Conservation (phyloP, 768 basidiomycete genomes). For the Boletales sp. region DNA sequence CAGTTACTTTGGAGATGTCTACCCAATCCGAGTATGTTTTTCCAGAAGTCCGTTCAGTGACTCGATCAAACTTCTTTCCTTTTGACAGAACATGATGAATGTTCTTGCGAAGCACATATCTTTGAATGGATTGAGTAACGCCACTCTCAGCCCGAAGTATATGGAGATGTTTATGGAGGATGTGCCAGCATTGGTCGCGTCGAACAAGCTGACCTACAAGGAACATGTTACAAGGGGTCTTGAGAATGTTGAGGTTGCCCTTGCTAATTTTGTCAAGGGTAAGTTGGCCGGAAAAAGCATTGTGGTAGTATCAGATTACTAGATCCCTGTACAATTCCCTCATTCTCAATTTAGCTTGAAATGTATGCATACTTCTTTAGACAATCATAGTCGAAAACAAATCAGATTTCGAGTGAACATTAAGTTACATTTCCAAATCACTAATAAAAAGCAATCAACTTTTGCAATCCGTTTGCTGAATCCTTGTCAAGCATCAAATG, state of each 20-base stretch:
- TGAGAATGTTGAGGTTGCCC: conserved; percentile 24
- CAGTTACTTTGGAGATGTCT: not conserved
- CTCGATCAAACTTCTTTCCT: no score
- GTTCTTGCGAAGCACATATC: conserved; percentile 37
- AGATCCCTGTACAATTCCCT: not conserved
- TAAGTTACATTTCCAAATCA: no score
- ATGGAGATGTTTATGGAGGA: conserved; percentile 38
- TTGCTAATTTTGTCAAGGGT: not conserved
- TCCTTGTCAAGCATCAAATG: not conserved
- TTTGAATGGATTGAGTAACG: conserved; percentile 42
- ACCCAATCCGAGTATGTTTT: conserved; percentile 1
- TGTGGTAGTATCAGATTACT: conserved; percentile 5
- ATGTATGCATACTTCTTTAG: no score
- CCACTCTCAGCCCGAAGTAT: conserved; percentile 30
- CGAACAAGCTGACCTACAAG: conserved; percentile 43
- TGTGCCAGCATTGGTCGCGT: conserved; percentile 38
- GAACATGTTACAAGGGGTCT: conserved; percentile 48
- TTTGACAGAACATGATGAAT: conserved; percentile 1
- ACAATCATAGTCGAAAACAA: no score
- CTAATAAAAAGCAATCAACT: not conserved
- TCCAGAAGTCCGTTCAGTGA: not conserved
- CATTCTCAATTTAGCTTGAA: no score
- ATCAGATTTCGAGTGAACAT: no score
- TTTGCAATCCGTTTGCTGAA: conserved; percentile 15
- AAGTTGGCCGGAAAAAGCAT: conserved; percentile 6